Evolutionary conservation across 1,284 basidiomycete genomes (phyloP), one percentile per base, ranked within the genome.

Genomic region (Prillingera fragicola): DNA sequence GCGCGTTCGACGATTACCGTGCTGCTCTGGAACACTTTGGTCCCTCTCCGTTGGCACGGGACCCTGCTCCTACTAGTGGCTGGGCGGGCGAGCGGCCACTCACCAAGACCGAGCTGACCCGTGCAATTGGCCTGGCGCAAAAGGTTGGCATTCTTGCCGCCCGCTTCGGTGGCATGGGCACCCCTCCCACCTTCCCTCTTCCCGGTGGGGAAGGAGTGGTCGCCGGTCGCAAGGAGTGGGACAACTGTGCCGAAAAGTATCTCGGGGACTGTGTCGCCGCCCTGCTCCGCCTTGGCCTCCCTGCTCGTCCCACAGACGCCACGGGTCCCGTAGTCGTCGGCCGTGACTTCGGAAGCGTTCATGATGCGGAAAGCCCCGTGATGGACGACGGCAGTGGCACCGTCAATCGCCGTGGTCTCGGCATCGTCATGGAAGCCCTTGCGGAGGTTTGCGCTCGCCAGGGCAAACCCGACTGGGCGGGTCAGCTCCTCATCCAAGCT

Each of bases 361-460:
- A 52, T 8, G 41, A 22, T 3, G 8, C 17, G 4, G 45, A 25
- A 43, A 4, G n/a, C n/a, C n/a, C 39, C 17, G 28, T 23, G 21
- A 33, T 38, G 37, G 53, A 55, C 29, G 60, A 57, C 17, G 51
- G 38, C 9, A 52, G 57, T 15, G 65, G 63, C 35, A 52, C 57
- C 40, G 62, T 71, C 19, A 64, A 67, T 40, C 59, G 56, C 45
- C 52, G 62, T 19, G 67, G 68, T 12, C 50, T 72, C 38, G 68
- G 67, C 3, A 65, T 71, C 49, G 69, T 66, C n/a, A 71, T 72
- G 70, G 68, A 71, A 50, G 53, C 60, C 1, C 48, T 72, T 4
- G 60, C 69, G 12, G 69, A 69, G 32, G 62, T 72, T 5, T 69
- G 69, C 42, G 66, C 65, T 3, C 52, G 61, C 29, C 62, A 65